Base-by-base conservation (phyloP, 140 eudicot species). In the Anethum foeniculum region DNA sequence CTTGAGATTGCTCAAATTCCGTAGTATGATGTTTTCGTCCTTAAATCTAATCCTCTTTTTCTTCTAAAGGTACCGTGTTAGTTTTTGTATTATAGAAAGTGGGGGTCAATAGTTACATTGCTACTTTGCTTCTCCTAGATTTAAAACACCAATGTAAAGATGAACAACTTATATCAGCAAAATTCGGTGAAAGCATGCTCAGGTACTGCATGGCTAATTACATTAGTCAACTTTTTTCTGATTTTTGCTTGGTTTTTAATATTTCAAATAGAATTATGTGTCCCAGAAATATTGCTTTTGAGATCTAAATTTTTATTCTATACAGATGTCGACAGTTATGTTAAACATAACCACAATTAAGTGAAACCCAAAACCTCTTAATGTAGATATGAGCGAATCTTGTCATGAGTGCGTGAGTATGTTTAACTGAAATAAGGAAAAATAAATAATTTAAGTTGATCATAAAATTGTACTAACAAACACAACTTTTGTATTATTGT, bases 1-100 rank as follows among this genome's bases (percentile, higher is more conserved):
- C 81, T 95, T 8, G 97, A 95, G 83, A 92, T 95, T 1, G 97
- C 93, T 39, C 97, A 95, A 85, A 92, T 90, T 79, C 87, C 89
- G 3, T 90, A 89, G 81, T 19, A 52, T 44, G 12, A 10, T 10
- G 51, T 54, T 15, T 41, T 6, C 46, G 46, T 41, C 46, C 46
- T 41, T 41, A 16, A 27, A 41, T 47, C 27, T 48, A 9, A 44
- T n/a, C 43, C 41, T 71, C 68, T 69, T 25, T 21, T 48, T 13
- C 75, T 69, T 44, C 69, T 3, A 16, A 28, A 80, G 48, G 46
- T 13, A 67, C 54, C 46, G 21, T 65, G 32, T 74, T 83, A 80
- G 36, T 82, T 75, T 85, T 77, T 85, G 82, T 58, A 51, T 67
- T 79, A 83, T 81, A 75, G 83, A 67, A 83, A 80, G 41, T 75